phyloP scores from a whole-genome alignment of 495 filamentous ascomycete genomes.

The Annulohypoxylon bovei region DNA sequence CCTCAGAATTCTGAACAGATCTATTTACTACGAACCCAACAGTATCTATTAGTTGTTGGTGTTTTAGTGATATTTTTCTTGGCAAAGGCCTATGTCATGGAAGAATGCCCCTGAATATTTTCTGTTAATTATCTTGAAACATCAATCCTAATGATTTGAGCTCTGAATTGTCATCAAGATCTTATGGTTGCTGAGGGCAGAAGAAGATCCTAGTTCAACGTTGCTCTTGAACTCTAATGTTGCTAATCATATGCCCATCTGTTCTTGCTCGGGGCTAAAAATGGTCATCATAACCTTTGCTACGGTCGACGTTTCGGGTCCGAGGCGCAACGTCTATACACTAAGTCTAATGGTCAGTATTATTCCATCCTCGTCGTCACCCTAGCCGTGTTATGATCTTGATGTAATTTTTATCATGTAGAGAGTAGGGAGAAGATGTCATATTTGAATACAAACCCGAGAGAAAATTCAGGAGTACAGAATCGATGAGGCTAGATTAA shows the following conservation, averaged over 20 bases:
- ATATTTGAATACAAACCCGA: neutral
- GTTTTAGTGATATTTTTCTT: too few species aligned
- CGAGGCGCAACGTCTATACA: neutral
- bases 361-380: neutral
- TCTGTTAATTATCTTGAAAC: too few species aligned
- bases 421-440: neutral
- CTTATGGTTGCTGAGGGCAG: neutral
- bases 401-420: neutral
- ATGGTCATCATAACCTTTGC: neutral
- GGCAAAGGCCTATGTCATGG: too few species aligned
- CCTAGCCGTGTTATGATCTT: neutral
- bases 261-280: neutral
- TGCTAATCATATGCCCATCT: constrained; percentile 18
- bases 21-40: too few species aligned
- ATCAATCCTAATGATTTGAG: too few species aligned
- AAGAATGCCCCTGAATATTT: too few species aligned
- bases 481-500: neutral
- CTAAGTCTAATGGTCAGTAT: neutral
- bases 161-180: too few species aligned
- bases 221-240: constrained; percentile 25
- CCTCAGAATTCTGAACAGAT: too few species aligned
- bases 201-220: neutral
- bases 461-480: neutral
- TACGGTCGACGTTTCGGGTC: neutral
- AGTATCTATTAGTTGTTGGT: too few species aligned